These are phyloP conservation scores for Scenedesmus sp. DNA, from an alignment of 163 green algal genomes.

Conservation along the genomic window DNA sequence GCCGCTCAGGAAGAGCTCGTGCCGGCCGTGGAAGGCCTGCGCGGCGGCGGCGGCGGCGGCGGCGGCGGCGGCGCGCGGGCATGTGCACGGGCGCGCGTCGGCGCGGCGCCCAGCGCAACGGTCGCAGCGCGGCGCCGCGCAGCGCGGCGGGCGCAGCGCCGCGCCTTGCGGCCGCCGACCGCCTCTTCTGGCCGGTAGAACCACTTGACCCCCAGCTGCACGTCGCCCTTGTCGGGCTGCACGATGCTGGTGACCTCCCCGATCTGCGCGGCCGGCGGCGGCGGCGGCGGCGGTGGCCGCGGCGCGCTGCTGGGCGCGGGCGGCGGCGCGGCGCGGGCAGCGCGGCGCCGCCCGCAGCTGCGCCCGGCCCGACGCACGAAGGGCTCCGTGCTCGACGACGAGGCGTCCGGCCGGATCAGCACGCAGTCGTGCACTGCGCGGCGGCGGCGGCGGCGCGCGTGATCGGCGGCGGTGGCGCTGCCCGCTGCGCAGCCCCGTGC, in stretches of 20 bases:
- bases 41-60: too few relatives aligned
- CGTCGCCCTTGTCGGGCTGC: conserved; percentile 1
- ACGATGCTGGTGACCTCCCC: conserved; percentile 49
- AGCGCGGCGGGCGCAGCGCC: too few relatives aligned
- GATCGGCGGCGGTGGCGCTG: too few relatives aligned
- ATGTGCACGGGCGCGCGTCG: too few relatives aligned
- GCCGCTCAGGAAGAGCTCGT: conserved; percentile 83
- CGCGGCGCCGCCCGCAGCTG: background rate
- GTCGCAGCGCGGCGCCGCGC: too few relatives aligned
- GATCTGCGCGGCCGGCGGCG: conserved; percentile 42
- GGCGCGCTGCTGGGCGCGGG: background rate
- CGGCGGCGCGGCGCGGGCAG: background rate
- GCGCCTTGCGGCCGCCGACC: conserved; percentile 69
- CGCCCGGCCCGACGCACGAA: background rate
- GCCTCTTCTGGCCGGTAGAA: conserved; percentile 89
- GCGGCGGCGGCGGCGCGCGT: background rate
- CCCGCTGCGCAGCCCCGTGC: too few relatives aligned
- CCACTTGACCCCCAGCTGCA: conserved; percentile 63
- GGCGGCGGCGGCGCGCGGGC: background rate
- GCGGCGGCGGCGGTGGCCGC: background rate
- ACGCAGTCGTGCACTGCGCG: conserved; percentile 33
- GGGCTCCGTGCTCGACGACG: background rate
- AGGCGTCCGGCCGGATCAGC: conserved; percentile 38
- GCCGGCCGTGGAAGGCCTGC: conserved; percentile 78
- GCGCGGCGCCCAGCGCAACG: too few relatives aligned